Conservation (phyloP, 148 eudicot species). For the Fagopyrum tataricum region DNA sequence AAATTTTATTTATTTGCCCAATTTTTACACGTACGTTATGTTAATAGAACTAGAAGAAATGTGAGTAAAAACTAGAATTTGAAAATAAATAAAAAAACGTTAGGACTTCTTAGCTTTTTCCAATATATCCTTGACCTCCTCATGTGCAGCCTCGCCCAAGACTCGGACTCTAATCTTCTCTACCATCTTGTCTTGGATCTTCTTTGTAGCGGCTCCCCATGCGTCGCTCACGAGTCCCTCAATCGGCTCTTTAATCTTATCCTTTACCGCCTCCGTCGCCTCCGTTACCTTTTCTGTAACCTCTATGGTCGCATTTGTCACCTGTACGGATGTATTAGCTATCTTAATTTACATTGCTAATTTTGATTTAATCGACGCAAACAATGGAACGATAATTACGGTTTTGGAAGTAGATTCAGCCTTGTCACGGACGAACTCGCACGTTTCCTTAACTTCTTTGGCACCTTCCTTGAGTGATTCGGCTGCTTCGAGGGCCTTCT, state of each 20-base stretch:
- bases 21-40: not conserved
- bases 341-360: no score
- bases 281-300: slow-evolving; percentile 19
- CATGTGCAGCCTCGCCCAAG: slow-evolving; percentile 12
- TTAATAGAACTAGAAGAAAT: not conserved
- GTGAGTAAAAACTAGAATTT: not conserved
- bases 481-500: slow-evolving; percentile 41
- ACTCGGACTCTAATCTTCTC: slow-evolving; percentile 30
- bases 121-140: not conserved
- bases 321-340: not conserved
- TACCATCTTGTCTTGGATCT: slow-evolving; percentile 28
- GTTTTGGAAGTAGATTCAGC: slow-evolving; percentile 27
- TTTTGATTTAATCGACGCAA: no score
- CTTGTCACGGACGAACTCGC: slow-evolving; percentile 27
- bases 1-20: not conserved
- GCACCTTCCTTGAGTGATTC: slow-evolving; percentile 45
- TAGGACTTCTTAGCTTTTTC: not conserved
- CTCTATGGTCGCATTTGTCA: slow-evolving; percentile 16
- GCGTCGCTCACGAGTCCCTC: slow-evolving; percentile 15
- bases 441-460: slow-evolving; percentile 31
- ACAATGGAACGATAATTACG: not conserved
- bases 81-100: not conserved
- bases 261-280: slow-evolving; percentile 18
- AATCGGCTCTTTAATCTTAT: slow-evolving; percentile 22
- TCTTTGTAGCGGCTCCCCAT: slow-evolving; percentile 15